phyloP scores from a whole-genome alignment of 2,329 filamentous ascomycete genomes.

The Thelonectria olida region DNA sequence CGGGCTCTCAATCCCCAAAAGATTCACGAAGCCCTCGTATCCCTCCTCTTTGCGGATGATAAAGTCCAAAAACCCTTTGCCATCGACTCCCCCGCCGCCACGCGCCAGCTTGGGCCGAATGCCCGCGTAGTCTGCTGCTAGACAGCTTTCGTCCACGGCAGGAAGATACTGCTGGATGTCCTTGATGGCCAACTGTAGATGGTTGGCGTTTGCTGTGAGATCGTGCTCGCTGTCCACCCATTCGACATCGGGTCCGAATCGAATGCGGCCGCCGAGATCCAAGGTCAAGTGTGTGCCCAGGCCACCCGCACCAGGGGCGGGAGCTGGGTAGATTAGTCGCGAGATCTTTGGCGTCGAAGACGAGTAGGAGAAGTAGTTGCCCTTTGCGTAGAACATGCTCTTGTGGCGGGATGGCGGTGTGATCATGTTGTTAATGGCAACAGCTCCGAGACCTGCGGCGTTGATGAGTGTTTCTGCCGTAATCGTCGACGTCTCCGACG shows the following conservation, averaged over 20 bases:
- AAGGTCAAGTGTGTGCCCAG: slow-evolving; percentile 94
- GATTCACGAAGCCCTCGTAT: slow-evolving; percentile 84
- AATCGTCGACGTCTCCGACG: slow-evolving; percentile 64
- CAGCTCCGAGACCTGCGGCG: slow-evolving; percentile 86
- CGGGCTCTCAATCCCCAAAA: slow-evolving; percentile 93
- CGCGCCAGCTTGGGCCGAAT: slow-evolving; percentile 84
- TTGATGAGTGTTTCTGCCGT: slow-evolving; percentile 85
- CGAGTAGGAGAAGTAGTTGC: slow-evolving; percentile 91
- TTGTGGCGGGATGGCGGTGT: slow-evolving; percentile 65
- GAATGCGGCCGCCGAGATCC: slow-evolving; percentile 83
- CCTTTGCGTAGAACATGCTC: slow-evolving; percentile 85
- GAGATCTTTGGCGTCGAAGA: slow-evolving; percentile 69
- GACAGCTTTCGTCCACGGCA: slow-evolving; percentile 68
- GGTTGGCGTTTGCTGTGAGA: slow-evolving; percentile 69
- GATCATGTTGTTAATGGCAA: slow-evolving; percentile 83
- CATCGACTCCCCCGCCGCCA: slow-evolving; percentile 66
- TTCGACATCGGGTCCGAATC: slow-evolving; percentile 95
- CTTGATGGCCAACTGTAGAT: slow-evolving; percentile 72
- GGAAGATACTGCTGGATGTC: slow-evolving; percentile 87
- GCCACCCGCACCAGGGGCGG: slow-evolving; percentile 81
- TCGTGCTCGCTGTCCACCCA: slow-evolving; percentile 82
- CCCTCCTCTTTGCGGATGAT: slow-evolving; percentile 80
- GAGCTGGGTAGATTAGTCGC: slow-evolving; percentile 88
- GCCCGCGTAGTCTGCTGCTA: slow-evolving; percentile 87
- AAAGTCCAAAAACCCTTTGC: slow-evolving; percentile 84